A percentile compares a stretch with the other conserved stretches of the same genome.
These are phyloP conservation scores for Cornus florida DNA, from an alignment of 148 eudicot genomes.

Conservation along the genomic window DNA sequence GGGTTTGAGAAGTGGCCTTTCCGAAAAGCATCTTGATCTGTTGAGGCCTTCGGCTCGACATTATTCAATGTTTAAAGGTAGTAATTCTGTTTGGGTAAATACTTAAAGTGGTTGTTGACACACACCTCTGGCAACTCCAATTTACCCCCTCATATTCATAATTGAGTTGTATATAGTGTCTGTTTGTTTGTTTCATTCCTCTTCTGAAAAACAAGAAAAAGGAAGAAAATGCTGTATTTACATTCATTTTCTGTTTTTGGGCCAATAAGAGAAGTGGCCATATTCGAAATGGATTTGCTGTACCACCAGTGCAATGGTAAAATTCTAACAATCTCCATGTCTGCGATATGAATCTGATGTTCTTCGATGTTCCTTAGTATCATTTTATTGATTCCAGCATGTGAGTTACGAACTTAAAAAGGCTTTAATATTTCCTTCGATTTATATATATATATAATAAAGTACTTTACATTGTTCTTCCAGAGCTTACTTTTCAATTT, in stretches of 20 bases:
- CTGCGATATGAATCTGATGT: not conserved
- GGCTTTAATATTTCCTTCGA: not conserved
- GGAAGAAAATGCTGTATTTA: too few relatives aligned
- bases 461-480: not conserved
- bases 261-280: not conserved
- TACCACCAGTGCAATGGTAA: not conserved
- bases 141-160: not conserved
- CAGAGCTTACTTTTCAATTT: not conserved
- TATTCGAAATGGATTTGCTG: not conserved
- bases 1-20: slow-evolving; percentile 36
- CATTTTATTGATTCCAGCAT: not conserved
- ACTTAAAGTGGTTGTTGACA: not conserved
- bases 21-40: slow-evolving; percentile 55
- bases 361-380: not conserved
- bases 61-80: slow-evolving; percentile 60
- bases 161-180: not conserved
- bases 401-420: not conserved
- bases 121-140: not conserved
- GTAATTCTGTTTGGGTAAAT: slow-evolving; percentile 11
- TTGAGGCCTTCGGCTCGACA: slow-evolving; percentile 63
- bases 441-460: not conserved
- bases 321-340: not conserved
- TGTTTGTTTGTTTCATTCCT: too few relatives aligned
- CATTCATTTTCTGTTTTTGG: not conserved
- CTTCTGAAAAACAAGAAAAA: not conserved